Base-by-base conservation (phyloP, 2,329 filamentous ascomycete species). In the Cercospora sp. region DNA sequence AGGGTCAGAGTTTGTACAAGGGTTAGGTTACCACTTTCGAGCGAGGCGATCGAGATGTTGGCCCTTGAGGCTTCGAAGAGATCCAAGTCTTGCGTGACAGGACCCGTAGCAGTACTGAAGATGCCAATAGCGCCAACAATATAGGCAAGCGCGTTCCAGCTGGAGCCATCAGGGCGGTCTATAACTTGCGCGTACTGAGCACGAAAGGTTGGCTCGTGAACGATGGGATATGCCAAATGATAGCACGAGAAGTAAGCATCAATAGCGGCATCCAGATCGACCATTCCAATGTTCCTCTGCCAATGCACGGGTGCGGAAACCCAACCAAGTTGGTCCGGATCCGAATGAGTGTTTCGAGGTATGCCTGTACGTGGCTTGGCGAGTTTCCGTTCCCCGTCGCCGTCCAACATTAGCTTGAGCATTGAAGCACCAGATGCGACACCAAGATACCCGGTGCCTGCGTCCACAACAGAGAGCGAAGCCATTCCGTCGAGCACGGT, bases 21-120 rank as follows among this genome's bases (percentile, higher is more conserved):
- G 7, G 81, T 83, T 18, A 85, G 71, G 60, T 83, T 84, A 20
- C 83, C 83, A 26, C 80, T 81, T 66, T 85, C 83, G 36, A 85
- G 78, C n/a, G 80, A 78, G 51, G 82, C 78, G 63, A 83, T 80
- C 48, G 82, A 82, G 60, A 84, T 68, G 65, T 80, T 81, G 5
- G 79, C 77, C 72, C 82, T 81, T 8, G 83, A 83, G 68, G 83
- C 82, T 65, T 83, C 68, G 2, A 81, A 81, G 30, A 83, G 79
- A 57, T 84, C 81, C 10, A 81, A 70, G 60, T 82, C 80, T 33
- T 79, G 79, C 61, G 78, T 77, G 55, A 80, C 76, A 58, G 81
- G 77, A 3, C 77, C 78, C 58, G 79, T 80, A 7, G 69, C 63
- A 7, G 72, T 72, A 63, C 79, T 80, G 78, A 81, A 83, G 12